Evolutionary conservation across 2,329 filamentous ascomycete genomes (phyloP).

Genomic region (Chaetothyriales sp.): DNA sequence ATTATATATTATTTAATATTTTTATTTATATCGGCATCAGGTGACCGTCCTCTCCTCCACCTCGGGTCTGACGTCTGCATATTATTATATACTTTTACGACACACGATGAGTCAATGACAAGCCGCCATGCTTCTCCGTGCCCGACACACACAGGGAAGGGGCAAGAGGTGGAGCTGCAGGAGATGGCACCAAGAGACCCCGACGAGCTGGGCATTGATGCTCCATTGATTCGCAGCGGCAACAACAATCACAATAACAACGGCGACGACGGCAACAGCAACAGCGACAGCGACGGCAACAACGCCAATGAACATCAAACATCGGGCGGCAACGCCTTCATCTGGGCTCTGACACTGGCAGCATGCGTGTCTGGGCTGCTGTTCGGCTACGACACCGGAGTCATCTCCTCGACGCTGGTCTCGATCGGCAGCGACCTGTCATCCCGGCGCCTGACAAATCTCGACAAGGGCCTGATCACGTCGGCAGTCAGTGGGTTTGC

Average conservation of each 20-base stretch:
- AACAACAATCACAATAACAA: background rate
- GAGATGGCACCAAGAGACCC: background rate
- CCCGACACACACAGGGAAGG: background rate
- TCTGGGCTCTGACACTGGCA: slow-evolving; percentile 42
- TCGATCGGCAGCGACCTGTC: slow-evolving; percentile 40
- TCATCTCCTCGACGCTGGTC: slow-evolving; percentile 46
- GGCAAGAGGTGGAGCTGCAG: background rate
- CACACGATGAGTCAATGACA: background rate
- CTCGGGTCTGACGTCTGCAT: background rate
- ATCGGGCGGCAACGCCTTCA: slow-evolving; percentile 25
- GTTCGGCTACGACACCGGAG: slow-evolving; percentile 50
- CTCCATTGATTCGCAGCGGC: background rate
- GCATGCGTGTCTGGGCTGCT: slow-evolving; percentile 44
- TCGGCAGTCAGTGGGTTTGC: slow-evolving; percentile 43
- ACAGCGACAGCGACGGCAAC: background rate
- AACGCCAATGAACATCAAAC: background rate
- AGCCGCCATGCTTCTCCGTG: background rate
- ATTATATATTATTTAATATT: too few species aligned
- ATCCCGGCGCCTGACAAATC: slow-evolving; percentile 32
- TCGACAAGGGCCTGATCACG: slow-evolving; percentile 45
- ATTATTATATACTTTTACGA: background rate
- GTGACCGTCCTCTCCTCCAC: too few species aligned
- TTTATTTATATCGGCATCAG: too few species aligned
- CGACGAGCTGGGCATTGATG: background rate
- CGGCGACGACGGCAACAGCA: background rate